Conservation (phyloP, 2,329 filamentous ascomycete species). For the Tolypocladium tropicale region DNA sequence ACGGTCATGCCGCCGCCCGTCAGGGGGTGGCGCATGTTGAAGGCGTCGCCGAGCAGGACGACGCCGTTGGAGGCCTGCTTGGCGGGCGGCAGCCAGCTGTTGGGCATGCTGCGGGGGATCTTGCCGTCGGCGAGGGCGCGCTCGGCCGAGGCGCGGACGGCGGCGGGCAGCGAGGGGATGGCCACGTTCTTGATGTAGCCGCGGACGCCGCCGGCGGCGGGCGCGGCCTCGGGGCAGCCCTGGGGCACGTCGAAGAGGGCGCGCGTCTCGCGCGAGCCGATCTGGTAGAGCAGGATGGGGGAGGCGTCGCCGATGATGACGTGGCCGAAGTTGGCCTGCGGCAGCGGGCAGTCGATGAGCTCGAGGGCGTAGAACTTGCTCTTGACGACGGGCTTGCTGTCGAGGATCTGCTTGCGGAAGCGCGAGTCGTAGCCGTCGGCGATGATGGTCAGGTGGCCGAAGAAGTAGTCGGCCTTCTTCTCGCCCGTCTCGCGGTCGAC, state of each 20-base stretch:
- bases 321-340: slow-evolving; percentile 67
- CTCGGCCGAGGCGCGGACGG: slow-evolving; percentile 62
- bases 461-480: slow-evolving; percentile 65
- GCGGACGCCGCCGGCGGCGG: slow-evolving; percentile 71
- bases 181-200: slow-evolving; percentile 73
- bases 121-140: slow-evolving; percentile 68
- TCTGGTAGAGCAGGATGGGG: slow-evolving; percentile 91
- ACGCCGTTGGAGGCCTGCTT: slow-evolving; percentile 50
- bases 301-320: slow-evolving; percentile 69
- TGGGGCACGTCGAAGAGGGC: slow-evolving; percentile 81
- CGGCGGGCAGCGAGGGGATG: slow-evolving; percentile 63
- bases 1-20: slow-evolving; percentile 98
- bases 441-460: slow-evolving; percentile 77
- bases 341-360: slow-evolving; percentile 76
- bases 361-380: slow-evolving; percentile 93
- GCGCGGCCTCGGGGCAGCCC: slow-evolving; percentile 60
- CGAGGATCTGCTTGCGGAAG: slow-evolving; percentile 73
- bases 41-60: slow-evolving; percentile 80
- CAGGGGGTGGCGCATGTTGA: slow-evolving; percentile 99
- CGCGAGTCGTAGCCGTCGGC: slow-evolving; percentile 89
- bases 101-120: slow-evolving; percentile 81
- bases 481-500: slow-evolving; percentile 39
- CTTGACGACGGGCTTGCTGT: slow-evolving; percentile 55
- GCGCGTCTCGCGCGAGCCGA: slow-evolving; percentile 87
- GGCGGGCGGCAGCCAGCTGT: slow-evolving; percentile 79